phyloP scores from a whole-genome alignment of 345 rosid species.

The Linum lewisii region DNA sequence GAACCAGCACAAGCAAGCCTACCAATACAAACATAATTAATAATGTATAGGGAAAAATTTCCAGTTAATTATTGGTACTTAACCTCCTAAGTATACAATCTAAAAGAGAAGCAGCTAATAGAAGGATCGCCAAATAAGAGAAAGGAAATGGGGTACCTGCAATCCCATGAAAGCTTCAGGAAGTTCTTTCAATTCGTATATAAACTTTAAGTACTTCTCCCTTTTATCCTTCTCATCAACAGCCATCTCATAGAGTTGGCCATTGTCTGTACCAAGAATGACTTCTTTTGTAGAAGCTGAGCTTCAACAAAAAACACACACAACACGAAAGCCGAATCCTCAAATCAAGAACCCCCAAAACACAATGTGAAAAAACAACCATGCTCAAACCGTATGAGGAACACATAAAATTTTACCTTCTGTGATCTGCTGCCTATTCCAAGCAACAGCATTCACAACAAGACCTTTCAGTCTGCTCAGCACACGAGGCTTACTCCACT shows the following conservation, averaged over 20 bases:
- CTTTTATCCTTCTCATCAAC: conserved; percentile 97
- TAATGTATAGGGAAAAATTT: background rate
- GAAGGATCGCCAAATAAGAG: background rate
- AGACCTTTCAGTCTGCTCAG: conserved; percentile 73
- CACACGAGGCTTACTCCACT: conserved; percentile 87
- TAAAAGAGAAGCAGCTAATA: conserved; percentile 2
- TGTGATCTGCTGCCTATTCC: conserved; percentile 90
- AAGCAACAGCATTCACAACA: conserved; percentile 78
- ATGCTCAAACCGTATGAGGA: background rate
- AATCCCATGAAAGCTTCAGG: conserved; percentile 90
- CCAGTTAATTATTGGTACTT: background rate
- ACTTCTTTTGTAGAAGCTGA: conserved; percentile 92
- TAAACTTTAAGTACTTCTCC: conserved; percentile 79
- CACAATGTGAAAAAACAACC: background rate
- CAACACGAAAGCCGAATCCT: background rate
- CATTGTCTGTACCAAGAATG: conserved; percentile 80
- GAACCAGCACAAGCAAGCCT: background rate
- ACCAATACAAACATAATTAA: too few species aligned
- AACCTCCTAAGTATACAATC: background rate
- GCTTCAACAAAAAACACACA: conserved; percentile 7
- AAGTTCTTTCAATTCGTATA: conserved; percentile 70
- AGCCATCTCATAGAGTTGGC: conserved; percentile 83
- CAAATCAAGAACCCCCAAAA: background rate
- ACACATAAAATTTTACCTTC: conserved; percentile 44
- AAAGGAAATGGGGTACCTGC: conserved; percentile 43